Evolutionary conservation across 129 eudicot species (phyloP).

Genomic region (Ambrosia trifida): DNA sequence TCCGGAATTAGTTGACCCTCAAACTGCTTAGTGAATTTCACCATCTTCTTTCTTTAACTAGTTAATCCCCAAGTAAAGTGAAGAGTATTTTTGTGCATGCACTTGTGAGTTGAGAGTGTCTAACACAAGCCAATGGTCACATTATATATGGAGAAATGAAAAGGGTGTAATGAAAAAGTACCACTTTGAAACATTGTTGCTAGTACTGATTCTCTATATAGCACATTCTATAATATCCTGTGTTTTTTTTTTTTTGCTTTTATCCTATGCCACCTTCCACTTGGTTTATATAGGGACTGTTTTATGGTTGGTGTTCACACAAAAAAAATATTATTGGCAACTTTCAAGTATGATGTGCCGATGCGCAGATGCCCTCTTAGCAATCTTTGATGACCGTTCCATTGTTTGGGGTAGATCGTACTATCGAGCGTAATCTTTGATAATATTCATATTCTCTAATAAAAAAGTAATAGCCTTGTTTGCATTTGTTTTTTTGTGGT

Average conservation of each 20-base stretch:
- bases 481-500: not conserved
- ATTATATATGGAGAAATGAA: slow-evolving; percentile 53
- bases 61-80: not conserved
- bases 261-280: slow-evolving; percentile 78
- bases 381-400: slow-evolving; percentile 22
- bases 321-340: slow-evolving; percentile 20
- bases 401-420: not conserved
- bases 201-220: slow-evolving; percentile 46
- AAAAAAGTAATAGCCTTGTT: slow-evolving; percentile 16
- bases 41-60: slow-evolving; percentile 43
- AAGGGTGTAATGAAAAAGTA: slow-evolving; percentile 41
- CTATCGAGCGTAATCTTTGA: slow-evolving; percentile 2
- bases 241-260: slow-evolving; percentile 38
- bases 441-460: slow-evolving; percentile 26
- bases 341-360: slow-evolving; percentile 26
- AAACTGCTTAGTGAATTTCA: slow-evolving; percentile 86
- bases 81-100: slow-evolving; percentile 11
- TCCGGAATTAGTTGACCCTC: slow-evolving; percentile 87
- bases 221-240: slow-evolving; percentile 82
- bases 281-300: slow-evolving; percentile 38
- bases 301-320: slow-evolving; percentile 36
- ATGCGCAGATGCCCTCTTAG: slow-evolving; percentile 25
- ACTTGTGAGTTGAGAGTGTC: slow-evolving; percentile 39
- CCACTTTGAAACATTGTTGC: slow-evolving; percentile 41
- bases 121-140: slow-evolving; percentile 36